These are phyloP conservation scores for Inga oerstediana DNA, from an alignment of 306 rosid species.

Conservation along the genomic window DNA sequence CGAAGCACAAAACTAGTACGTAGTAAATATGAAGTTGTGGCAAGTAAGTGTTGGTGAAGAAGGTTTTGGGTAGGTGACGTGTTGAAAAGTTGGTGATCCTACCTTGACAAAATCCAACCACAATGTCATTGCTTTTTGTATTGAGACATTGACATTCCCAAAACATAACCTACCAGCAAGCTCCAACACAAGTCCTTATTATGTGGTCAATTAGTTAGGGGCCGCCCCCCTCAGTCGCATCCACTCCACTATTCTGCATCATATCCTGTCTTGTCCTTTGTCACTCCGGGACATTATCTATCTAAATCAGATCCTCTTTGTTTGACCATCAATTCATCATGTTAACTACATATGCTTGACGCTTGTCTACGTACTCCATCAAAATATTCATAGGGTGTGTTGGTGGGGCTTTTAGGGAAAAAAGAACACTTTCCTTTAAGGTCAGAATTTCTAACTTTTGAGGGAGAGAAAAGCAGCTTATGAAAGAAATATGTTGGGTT, in stretches of 20 bases:
- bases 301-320: neutral
- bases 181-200: neutral
- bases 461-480: no score
- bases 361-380: no score
- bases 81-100: neutral
- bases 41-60: neutral
- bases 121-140: neutral
- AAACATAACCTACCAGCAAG: neutral
- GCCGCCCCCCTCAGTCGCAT: neutral
- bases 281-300: neutral
- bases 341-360: neutral
- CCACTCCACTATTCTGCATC: neutral
- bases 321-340: neutral
- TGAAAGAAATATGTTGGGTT: no score
- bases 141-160: neutral
- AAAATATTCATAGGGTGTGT: no score
- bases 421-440: no score
- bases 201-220: neutral
- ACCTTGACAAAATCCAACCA: neutral
- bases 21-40: neutral
- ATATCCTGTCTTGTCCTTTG: neutral
- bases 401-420: no score
- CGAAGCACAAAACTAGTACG: neutral
- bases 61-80: neutral
- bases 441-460: no score